Evolutionary conservation across 441 rosid species (phyloP).

Genomic region (Corymbia calophylla): DNA sequence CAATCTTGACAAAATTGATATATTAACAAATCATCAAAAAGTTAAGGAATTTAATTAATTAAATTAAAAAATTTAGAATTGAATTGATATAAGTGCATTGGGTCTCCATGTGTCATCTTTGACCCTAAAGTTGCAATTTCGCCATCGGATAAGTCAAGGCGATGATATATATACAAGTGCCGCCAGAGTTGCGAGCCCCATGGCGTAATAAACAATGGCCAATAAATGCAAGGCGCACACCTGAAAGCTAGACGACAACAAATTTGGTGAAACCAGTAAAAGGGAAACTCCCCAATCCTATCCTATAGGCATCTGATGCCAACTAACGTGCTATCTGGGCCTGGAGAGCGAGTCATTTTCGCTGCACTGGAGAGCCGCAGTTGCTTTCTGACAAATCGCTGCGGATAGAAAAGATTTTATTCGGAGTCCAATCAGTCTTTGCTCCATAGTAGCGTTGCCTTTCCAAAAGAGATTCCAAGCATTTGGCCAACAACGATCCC

Average conservation of each 20-base stretch:
- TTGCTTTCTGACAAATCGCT: slow-evolving; percentile 33
- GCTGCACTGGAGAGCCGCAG: slow-evolving; percentile 28
- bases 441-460: slow-evolving; percentile 35
- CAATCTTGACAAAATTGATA: too few species aligned
- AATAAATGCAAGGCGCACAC: slow-evolving; percentile 23
- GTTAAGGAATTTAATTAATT: too few species aligned
- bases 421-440: slow-evolving; percentile 30
- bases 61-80: too few species aligned
- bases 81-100: too few species aligned
- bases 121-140: too few species aligned
- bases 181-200: slow-evolving; percentile 33
- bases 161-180: slow-evolving; percentile 21
- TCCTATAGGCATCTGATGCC: slow-evolving; percentile 9
- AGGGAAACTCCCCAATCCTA: slow-evolving; percentile 25
- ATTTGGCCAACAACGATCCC: slow-evolving; percentile 36
- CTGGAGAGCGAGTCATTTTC: too few species aligned
- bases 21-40: too few species aligned
- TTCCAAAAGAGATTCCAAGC: slow-evolving; percentile 33
- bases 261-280: slow-evolving; percentile 39
- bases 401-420: slow-evolving; percentile 30
- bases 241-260: slow-evolving; percentile 32
- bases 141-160: too few species aligned
- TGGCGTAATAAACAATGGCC: slow-evolving; percentile 29
- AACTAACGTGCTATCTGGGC: too few species aligned
- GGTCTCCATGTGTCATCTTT: too few species aligned